phyloP scores from a whole-genome alignment of 495 filamentous ascomycete genomes.

The Letharia columbiana region DNA sequence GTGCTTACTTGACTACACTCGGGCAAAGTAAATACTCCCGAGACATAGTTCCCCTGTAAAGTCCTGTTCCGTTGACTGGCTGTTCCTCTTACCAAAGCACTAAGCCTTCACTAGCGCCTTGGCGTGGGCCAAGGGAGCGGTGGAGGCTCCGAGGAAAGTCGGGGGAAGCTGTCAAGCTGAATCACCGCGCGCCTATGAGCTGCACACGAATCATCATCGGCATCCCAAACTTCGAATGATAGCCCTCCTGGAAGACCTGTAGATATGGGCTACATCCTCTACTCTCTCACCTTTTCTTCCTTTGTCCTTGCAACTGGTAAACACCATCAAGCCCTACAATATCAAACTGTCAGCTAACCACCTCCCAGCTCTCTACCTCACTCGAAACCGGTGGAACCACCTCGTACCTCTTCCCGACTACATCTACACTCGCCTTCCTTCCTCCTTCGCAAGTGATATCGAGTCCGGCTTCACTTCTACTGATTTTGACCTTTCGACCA shows the following conservation, averaged over 20 bases:
- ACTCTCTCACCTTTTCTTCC: slow-evolving; percentile 56
- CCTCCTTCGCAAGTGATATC: slow-evolving; percentile 67
- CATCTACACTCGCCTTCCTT: slow-evolving; percentile 65
- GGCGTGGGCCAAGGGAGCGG: not conserved
- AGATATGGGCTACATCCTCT: slow-evolving; percentile 68
- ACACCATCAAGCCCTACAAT: slow-evolving; percentile 18
- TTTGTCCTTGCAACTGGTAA: slow-evolving; percentile 54
- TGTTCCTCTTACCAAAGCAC: too few species aligned
- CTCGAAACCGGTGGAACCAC: slow-evolving; percentile 66
- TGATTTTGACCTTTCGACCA: slow-evolving; percentile 71
- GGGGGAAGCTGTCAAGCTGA: not conserved
- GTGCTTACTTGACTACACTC: not conserved
- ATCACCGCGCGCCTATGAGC: not conserved
- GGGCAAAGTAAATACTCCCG: slow-evolving; percentile 1
- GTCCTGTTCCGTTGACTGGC: too few species aligned
- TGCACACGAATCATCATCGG: slow-evolving; percentile 2
- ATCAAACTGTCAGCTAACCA: slow-evolving; percentile 16
- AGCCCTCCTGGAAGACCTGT: not conserved
- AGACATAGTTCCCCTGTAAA: not conserved
- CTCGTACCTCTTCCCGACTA: slow-evolving; percentile 48
- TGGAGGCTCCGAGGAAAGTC: not conserved
- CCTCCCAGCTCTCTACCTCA: slow-evolving; percentile 61
- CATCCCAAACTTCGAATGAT: not conserved
- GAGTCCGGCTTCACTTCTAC: slow-evolving; percentile 75
- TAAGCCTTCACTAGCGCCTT: not conserved